These are phyloP conservation scores for Arabidopsis thaliana DNA, from an alignment of 345 rosid species.

Conservation along the genomic window DNA sequence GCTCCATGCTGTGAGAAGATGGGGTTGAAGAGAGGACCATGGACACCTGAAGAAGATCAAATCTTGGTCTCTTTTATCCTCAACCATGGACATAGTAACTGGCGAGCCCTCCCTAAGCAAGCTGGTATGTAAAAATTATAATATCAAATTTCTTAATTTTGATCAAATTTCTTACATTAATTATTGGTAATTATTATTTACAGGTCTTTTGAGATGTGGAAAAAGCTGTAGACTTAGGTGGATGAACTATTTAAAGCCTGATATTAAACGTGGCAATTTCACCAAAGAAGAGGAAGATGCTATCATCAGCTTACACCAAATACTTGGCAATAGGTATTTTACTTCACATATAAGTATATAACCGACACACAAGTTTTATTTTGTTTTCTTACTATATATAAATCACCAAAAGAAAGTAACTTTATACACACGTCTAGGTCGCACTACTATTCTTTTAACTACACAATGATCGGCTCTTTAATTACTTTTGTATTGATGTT, in stretches of 20 bases:
- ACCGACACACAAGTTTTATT: background rate
- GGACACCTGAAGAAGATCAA: constrained; percentile 77
- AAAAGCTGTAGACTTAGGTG: constrained; percentile 83
- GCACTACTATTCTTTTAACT: constrained; percentile 13
- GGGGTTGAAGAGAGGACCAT: constrained; percentile 82
- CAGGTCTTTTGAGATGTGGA: constrained; percentile 80
- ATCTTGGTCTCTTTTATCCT: constrained; percentile 59
- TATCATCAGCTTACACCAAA: constrained; percentile 66
- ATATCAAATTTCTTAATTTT: background rate
- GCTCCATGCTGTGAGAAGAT: constrained; percentile 89
- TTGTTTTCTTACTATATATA: background rate
- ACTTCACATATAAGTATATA: background rate
- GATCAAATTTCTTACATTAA: background rate
- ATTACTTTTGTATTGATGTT: constrained; percentile 12
- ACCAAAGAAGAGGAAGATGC: constrained; percentile 77
- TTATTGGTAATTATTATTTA: background rate
- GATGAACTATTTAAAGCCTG: constrained; percentile 80
- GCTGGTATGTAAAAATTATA: constrained; percentile 58
- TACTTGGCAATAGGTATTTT: constrained; percentile 66
- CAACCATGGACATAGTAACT: constrained; percentile 67
- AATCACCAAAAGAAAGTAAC: constrained; percentile 6
- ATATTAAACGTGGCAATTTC: constrained; percentile 84
- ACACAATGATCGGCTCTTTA: constrained; percentile 1
- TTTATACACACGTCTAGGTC: constrained; percentile 22
- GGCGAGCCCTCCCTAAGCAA: constrained; percentile 82